Base-by-base conservation (phyloP, 129 eudicot species). In the Pittosporum tobira region DNA sequence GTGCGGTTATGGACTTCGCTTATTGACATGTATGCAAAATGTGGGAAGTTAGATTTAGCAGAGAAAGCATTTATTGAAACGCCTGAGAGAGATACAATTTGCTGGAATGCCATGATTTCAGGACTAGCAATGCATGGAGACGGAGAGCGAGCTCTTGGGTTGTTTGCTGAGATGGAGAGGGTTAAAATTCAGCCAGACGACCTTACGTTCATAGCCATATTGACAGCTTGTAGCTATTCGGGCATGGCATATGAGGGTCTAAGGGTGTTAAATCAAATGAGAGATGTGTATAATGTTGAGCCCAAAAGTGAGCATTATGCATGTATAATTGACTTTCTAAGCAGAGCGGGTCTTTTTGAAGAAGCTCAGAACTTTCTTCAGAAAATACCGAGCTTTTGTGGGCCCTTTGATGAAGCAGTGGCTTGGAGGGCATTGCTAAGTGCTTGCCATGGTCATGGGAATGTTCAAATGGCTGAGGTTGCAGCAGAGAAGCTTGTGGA, bases 11-110 rank as follows among this genome's bases (percentile, higher is more conserved):
- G 85, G 51, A 85, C 94, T 24, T 85, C 85, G 1, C 21, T 85
- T 28, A 75, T 85, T 57, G 85, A 85, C 51, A 77, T 85, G 94
- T 85, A 85, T 61, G 73, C 77, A 18, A 85, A 85, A 76, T 81
- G 89, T 61, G 89, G 95, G 63, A 63, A 71, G 48, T 64, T 81
- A 59, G 77, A 78, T 53, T 43, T 68, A 3, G 94, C 88, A 0
- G 70, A 78, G 63, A 73, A 76, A 7, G 73, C 81, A 68, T 85
- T 85, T 13, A 26, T 73, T 63, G 72, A 73, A 71, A 73, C 79
- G 82, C 61, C 71, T 27, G 67, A 63, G 3, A 81, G 86, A 57
- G 89, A 85, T 68, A 67, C 78, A 29, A 66, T 78, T 27, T 72
- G 73, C 34, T 85, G 88, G 88, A 84, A 81, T 59, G 81, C 70